Conservation (phyloP, 371 early-diverging fungal genomes). For the Sporodiniella umbellata region DNA sequence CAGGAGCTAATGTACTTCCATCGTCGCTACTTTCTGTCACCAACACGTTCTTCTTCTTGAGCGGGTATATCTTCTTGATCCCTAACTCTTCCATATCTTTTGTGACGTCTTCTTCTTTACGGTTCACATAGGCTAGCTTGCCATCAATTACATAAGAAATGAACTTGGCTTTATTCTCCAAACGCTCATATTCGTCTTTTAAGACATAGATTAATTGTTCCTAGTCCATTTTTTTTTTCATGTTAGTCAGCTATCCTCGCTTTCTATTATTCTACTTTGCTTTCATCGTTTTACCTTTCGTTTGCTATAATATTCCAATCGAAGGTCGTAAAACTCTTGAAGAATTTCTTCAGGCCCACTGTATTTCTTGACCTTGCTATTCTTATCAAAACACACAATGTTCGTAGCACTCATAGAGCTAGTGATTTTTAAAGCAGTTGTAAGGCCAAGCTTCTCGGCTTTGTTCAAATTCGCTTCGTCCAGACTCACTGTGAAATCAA, state of each 20-base stretch:
- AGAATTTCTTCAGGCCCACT: slow-evolving; percentile 80
- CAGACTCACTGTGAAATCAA: slow-evolving; percentile 85
- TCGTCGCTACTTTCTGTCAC: slow-evolving; percentile 51
- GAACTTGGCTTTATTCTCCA: slow-evolving; percentile 95
- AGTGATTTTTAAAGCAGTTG: slow-evolving; percentile 83
- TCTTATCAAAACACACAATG: slow-evolving; percentile 96
- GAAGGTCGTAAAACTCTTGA: slow-evolving; percentile 89
- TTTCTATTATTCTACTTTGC: too few relatives aligned
- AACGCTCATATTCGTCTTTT: slow-evolving; percentile 67
- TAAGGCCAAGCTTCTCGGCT: slow-evolving; percentile 75
- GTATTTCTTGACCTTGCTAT: slow-evolving; percentile 91
- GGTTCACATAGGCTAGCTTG: slow-evolving; percentile 82
- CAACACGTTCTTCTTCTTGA: slow-evolving; percentile 38
- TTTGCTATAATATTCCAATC: slow-evolving; percentile 85
- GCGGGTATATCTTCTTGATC: slow-evolving; percentile 61
- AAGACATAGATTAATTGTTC: slow-evolving; percentile 71
- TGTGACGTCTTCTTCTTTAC: slow-evolving; percentile 79
- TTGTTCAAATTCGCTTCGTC: slow-evolving; percentile 65
- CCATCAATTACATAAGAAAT: slow-evolving; percentile 90
- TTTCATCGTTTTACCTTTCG: slow-evolving; percentile 75
- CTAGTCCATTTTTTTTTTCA: too few relatives aligned
- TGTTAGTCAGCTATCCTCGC: too few relatives aligned
- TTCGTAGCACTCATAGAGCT: slow-evolving; percentile 79
- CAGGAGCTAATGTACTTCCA: slow-evolving; percentile 16
- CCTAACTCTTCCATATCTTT: slow-evolving; percentile 74